These are phyloP conservation scores for Trichoderma pleuroti DNA, from an alignment of 2,329 filamentous ascomycete genomes.

Conservation along the genomic window DNA sequence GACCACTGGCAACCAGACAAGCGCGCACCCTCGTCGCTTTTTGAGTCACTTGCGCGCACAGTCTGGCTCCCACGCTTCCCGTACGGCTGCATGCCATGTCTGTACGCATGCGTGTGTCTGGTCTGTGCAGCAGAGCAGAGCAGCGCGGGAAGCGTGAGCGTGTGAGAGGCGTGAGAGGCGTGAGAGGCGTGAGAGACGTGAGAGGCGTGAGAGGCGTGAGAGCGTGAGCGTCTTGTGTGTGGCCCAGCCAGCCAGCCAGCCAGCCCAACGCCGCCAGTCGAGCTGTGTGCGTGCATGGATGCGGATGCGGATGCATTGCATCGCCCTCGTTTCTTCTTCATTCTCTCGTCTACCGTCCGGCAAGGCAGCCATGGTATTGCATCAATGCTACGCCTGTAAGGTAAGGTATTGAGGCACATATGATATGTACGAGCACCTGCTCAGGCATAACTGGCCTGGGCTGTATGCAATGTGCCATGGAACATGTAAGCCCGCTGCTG, in stretches of 20 bases:
- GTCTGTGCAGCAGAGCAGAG: not conserved
- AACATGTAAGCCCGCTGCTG: constrained; percentile 4
- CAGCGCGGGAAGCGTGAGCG: constrained; percentile 2
- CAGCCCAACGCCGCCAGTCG: not conserved
- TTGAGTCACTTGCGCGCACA: constrained; percentile 8
- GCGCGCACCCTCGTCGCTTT: constrained; percentile 14
- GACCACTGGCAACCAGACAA: constrained; percentile 13
- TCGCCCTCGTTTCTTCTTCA: not conserved
- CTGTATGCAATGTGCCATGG: not conserved
- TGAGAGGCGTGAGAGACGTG: no score
- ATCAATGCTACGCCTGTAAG: not conserved
- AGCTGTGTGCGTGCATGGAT: not conserved
- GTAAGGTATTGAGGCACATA: not conserved
- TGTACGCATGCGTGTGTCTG: no score
- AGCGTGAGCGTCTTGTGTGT: not conserved
- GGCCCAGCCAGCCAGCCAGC: not conserved
- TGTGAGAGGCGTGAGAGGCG: no score
- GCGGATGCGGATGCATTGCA: not conserved
- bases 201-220: not conserved
- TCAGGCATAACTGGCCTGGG: not conserved
- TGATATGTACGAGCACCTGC: not conserved
- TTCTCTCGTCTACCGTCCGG: no score
- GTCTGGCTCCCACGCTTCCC: constrained; percentile 1
- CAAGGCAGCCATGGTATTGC: not conserved
- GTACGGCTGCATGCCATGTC: constrained; percentile 9